Evolutionary conservation across 2,329 filamentous ascomycete species (phyloP), one percentile per base, ranked within the genome.

Genomic region (Gnomoniopsis smithogilvyi): DNA sequence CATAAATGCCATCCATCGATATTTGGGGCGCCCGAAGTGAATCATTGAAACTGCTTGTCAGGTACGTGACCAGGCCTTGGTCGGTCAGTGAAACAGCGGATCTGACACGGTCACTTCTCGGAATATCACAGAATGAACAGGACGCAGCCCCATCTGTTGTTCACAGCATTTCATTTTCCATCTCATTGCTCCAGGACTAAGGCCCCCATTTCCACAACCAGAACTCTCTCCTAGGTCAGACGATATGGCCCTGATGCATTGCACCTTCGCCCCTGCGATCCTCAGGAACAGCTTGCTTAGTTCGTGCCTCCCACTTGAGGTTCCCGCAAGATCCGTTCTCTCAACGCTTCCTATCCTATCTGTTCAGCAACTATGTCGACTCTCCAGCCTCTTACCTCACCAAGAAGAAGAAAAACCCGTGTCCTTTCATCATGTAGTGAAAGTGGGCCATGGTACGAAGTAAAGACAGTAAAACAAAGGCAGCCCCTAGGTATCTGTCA

Each of bases 401-500:
- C 41, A 45, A 45, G 6, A 43, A 43, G 10, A 41, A 41, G n/a
- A 45, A 4, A 21, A 3, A 4, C 41, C 41, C 22, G 4, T 21
- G 24, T 21, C 19, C 19, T 6, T 26, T 26, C 45, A 47, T 45
- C 46, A 50, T 33, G 24, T 21, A 12, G 6, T 17, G 24, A 26
- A 33, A 26, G 47, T 50, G 22, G 46, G 46, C 12, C 8, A 50
- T 34, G 47, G 8, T 19, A 11, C 19, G 41, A 45, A 45, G 19
- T 50, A 50, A 50, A 30, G 47, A 50, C 30, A 50, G 47, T 33
- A 17, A 47, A 51, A 50, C 48, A n/a, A 14, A 41, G 21, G 26
- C n/a, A 47, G 41, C 19, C 30, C 53, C 58, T 49, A 60, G 53
- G 55, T 52, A 56, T 56, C 58, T 47, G 36, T 53, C 48, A 51